A percentile compares a stretch with the other conserved stretches of the same genome.
Conservation (phyloP, 768 basidiomycete genomes). For the Russula abietina region DNA sequence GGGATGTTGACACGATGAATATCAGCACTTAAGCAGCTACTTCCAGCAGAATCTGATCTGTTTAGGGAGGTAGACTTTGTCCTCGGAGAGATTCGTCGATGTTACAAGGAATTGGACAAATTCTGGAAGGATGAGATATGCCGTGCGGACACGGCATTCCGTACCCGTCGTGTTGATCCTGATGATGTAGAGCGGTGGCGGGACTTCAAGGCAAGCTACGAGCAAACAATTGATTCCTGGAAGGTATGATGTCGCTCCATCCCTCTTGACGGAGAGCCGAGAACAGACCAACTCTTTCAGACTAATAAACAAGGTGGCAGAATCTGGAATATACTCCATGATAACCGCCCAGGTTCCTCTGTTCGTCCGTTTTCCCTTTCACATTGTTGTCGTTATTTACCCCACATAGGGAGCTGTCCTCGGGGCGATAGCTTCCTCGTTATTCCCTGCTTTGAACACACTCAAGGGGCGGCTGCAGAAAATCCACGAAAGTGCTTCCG, state of each 20-base stretch:
- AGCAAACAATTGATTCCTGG: not conserved
- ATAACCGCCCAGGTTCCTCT: not conserved
- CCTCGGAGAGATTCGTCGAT: not conserved
- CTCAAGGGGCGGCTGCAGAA: not conserved
- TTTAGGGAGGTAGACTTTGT: not conserved
- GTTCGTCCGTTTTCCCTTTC: not conserved
- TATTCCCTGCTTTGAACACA: not conserved
- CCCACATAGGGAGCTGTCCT: not conserved
- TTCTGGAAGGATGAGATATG: not conserved
- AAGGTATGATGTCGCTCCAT: not conserved
- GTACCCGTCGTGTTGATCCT: not conserved
- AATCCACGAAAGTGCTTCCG: not conserved
- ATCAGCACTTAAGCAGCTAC: not conserved
- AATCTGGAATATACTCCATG: not conserved
- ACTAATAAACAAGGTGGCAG: not conserved
- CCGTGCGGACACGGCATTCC: not conserved
- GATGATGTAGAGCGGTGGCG: not conserved
- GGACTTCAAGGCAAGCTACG: not conserved
- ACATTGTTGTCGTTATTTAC: not conserved
- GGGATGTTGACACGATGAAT: not conserved
- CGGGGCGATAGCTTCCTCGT: not conserved
- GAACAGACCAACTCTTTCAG: not conserved
- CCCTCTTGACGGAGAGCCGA: not conserved
- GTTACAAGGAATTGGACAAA: not conserved
- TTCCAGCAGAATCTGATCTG: not conserved